Percentiles rank a stretch among this genome's conserved stretches.
Evolutionary conservation across 1,284 basidiomycete genomes (phyloP).

Genomic region (Tilletia caries): DNA sequence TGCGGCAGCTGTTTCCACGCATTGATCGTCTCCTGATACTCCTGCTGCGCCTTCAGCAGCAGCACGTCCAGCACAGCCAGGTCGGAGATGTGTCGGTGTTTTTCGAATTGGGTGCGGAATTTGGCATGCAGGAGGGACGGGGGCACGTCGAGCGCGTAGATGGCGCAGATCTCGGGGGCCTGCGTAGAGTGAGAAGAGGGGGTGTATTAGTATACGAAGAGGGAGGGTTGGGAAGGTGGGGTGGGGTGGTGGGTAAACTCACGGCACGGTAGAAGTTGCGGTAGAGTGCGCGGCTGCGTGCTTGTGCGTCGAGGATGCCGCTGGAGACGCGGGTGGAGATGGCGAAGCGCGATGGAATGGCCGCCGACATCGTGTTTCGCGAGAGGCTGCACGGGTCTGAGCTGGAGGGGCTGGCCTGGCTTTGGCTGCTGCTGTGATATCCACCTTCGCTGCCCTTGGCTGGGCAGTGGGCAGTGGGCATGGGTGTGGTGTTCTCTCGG

Average conservation of each 20-base stretch:
- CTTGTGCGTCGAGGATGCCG: constrained; percentile 67
- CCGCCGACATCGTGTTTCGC: too few species aligned
- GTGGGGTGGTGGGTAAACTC: constrained; percentile 50
- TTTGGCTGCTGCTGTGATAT: too few species aligned
- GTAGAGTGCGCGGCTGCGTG: constrained; percentile 75
- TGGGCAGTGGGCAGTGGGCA: too few species aligned
- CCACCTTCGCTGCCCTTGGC: too few species aligned
- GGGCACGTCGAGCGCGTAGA: constrained; percentile 81
- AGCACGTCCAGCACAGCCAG: constrained; percentile 80
- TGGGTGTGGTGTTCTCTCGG: too few species aligned
- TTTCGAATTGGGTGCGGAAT: constrained; percentile 83
- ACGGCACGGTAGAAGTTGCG: constrained; percentile 87
- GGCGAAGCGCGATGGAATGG: constrained; percentile 67
- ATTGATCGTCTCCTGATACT: constrained; percentile 90
- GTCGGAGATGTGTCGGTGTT: constrained; percentile 78
- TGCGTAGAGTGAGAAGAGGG: constrained; percentile 48
- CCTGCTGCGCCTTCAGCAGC: constrained; percentile 77
- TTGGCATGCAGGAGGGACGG: constrained; percentile 76
- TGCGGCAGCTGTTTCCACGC: constrained; percentile 75
- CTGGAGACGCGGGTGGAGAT: constrained; percentile 60
- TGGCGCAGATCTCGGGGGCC: constrained; percentile 81
- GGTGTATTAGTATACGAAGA: not conserved
- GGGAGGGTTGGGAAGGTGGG: not conserved
- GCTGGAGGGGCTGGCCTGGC: too few species aligned
- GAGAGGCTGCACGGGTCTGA: too few species aligned